Base-by-base conservation (phyloP, 2,329 filamentous ascomycete species). In the Curvularia sp. region DNA sequence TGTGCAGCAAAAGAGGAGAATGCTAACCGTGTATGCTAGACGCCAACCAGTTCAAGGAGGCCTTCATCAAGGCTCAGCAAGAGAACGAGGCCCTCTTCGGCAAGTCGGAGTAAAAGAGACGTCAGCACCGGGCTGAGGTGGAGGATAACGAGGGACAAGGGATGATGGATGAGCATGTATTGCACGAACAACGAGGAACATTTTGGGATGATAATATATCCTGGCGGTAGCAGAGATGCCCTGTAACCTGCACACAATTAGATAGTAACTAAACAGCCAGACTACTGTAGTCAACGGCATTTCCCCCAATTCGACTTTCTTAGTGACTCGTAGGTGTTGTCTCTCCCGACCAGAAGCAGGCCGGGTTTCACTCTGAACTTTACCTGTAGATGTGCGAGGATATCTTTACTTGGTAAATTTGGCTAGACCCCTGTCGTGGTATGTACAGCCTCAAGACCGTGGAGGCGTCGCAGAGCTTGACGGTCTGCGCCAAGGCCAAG, bases 31-130 rank as follows among this genome's bases (percentile, higher is more conserved):
- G 52, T 51, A 53, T 30, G 38, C 12, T 56, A 97, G 93, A 98
- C 76, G 95, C 95, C 84, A 96, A 97, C 80, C 84, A 88, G 61
- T 98, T 99, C 88, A 98, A 97, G 86, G 94, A 98, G 67, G 89
- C 92, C 57, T 98, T 98, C 84, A 88, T 96, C 83, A 93, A 96
- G 85, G 94, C 95, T 54, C 93, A 97, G 84, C 88, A 94, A 83
- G 93, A 97, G 78, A 99, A 98, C 81, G 93, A 95, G 85, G 87
- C 86, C 67, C 84, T 97, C 58, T 96, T 97, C 83, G 56, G 61
- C 55, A 82, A 75, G 70, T 58, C 68, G n/a, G 63, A 81, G 67
- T 82, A 85, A 78, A 76, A 81, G 66, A 74, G 46, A 39, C 22
- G 38, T 41, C 10, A 41, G 28, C 39, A 43, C 48, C 49, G 42